These are phyloP conservation scores for Podospora tetraspora DNA, from an alignment of 495 filamentous ascomycete genomes.

Conservation along the genomic window DNA sequence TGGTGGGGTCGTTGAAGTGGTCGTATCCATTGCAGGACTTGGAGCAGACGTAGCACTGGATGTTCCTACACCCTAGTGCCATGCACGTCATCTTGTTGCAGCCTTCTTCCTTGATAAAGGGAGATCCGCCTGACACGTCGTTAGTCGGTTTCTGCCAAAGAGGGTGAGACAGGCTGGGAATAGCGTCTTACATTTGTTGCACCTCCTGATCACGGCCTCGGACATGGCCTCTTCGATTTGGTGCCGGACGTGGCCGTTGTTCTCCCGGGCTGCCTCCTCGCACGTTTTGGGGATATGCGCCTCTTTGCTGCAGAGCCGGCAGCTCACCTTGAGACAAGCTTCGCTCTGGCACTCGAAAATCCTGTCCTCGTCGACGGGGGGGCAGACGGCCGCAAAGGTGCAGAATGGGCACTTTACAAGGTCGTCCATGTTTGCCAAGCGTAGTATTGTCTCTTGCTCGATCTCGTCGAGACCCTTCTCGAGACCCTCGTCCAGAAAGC, in stretches of 20 bases:
- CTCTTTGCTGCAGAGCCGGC: conserved; percentile 64
- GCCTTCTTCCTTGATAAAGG: conserved; percentile 69
- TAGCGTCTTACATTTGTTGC: conserved; percentile 53
- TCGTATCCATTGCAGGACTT: conserved; percentile 45
- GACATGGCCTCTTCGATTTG: conserved; percentile 80
- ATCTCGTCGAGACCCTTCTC: conserved; percentile 57
- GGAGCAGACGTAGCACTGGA: conserved; percentile 73
- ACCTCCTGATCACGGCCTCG: conserved; percentile 67
- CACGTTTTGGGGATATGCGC: conserved; percentile 74
- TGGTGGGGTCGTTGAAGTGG: conserved; percentile 46
- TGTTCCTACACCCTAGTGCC: conserved; percentile 45
- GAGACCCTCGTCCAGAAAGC: conserved; percentile 55
- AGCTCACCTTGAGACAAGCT: conserved; percentile 62
- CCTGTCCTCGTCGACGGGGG: conserved; percentile 60
- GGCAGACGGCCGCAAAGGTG: conserved; percentile 67
- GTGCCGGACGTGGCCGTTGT: conserved; percentile 54
- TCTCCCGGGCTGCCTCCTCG: conserved; percentile 59
- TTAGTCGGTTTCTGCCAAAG: conserved; percentile 20
- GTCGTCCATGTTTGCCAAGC: conserved; percentile 58
- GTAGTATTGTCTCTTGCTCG: conserved; percentile 63
- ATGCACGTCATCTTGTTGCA: conserved; percentile 82
- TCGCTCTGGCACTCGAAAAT: conserved; percentile 70
- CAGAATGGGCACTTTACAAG: conserved; percentile 77
- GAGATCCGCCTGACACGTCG: conserved; percentile 42
- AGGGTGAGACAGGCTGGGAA: background rate